These are phyloP conservation scores for Lathyrus aphaca DNA, from an alignment of 306 rosid species.

Conservation along the genomic window DNA sequence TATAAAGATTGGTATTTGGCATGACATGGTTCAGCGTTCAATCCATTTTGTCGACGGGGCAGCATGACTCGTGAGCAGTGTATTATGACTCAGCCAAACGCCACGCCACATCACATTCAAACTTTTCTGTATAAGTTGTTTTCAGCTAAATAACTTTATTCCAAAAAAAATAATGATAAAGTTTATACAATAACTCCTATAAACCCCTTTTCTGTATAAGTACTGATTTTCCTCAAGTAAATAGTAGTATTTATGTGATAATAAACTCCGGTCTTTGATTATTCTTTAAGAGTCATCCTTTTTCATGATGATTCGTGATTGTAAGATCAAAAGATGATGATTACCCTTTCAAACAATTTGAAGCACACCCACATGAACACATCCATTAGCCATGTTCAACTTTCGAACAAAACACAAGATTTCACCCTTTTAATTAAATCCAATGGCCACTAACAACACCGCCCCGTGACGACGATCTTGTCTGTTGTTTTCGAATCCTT, in stretches of 20 bases:
- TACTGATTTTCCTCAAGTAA: too few relatives aligned
- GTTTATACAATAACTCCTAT: background rate
- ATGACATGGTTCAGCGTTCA: background rate
- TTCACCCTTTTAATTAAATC: slow-evolving; percentile 9
- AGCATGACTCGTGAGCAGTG: background rate
- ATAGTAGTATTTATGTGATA: too few relatives aligned
- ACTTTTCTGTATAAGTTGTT: background rate
- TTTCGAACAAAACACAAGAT: slow-evolving; percentile 2
- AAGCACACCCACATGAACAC: background rate
- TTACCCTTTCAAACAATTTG: background rate
- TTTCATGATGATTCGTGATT: background rate
- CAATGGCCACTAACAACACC: slow-evolving; percentile 21
- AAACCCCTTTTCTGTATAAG: background rate
- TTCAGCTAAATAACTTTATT: background rate
- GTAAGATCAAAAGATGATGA: background rate
- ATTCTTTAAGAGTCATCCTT: too few relatives aligned
- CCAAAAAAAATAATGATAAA: background rate
- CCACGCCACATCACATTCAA: background rate
- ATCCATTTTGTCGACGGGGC: background rate
- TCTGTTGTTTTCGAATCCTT: slow-evolving; percentile 19
- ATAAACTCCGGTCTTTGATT: background rate
- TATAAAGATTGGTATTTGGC: too few relatives aligned
- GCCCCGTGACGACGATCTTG: slow-evolving; percentile 25
- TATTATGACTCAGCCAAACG: background rate
- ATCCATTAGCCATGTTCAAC: background rate